These are phyloP conservation scores for Talaromyces wortmannii DNA, from an alignment of 495 filamentous ascomycete species.

Conservation along the genomic window DNA sequence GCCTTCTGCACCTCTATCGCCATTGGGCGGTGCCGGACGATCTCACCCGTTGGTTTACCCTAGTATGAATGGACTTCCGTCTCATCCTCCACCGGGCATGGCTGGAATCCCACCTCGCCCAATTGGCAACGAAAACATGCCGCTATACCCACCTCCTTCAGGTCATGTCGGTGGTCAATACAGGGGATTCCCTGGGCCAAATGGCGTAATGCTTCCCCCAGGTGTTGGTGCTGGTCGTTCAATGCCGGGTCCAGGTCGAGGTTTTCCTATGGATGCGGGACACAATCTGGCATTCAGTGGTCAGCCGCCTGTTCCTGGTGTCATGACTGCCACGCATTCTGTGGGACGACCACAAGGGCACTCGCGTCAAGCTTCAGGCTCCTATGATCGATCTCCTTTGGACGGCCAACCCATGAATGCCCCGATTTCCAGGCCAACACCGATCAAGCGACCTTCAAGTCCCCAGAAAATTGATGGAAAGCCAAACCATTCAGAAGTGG, in stretches of 20 bases:
- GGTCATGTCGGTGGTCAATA: slow-evolving; percentile 33
- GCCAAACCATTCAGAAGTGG: slow-evolving; percentile 46
- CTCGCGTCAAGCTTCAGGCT: slow-evolving; percentile 53
- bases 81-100: slow-evolving; percentile 50
- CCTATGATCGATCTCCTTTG: slow-evolving; percentile 46
- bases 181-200: slow-evolving; percentile 48
- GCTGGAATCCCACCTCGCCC: slow-evolving; percentile 35
- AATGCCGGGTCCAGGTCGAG: slow-evolving; percentile 49
- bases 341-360: slow-evolving; percentile 40
- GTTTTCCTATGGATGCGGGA: slow-evolving; percentile 51
- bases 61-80: slow-evolving; percentile 38
- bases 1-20: slow-evolving; percentile 45
- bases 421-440: slow-evolving; percentile 71
- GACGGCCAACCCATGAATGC: slow-evolving; percentile 42
- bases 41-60: slow-evolving; percentile 43
- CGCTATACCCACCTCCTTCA: slow-evolving; percentile 47
- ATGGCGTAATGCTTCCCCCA: slow-evolving; percentile 51
- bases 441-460: slow-evolving; percentile 84
- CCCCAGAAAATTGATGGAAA: slow-evolving; percentile 48
- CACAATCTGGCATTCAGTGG: slow-evolving; percentile 27
- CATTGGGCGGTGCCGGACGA: slow-evolving; percentile 40
- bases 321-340: slow-evolving; percentile 22
- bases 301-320: slow-evolving; percentile 25
- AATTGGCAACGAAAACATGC: slow-evolving; percentile 39
- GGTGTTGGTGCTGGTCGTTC: slow-evolving; percentile 49